Percentiles rank a stretch among this genome's conserved stretches.
Evolutionary conservation across 768 basidiomycete genomes (phyloP).

Genomic region (Sarcodon aspratus): DNA sequence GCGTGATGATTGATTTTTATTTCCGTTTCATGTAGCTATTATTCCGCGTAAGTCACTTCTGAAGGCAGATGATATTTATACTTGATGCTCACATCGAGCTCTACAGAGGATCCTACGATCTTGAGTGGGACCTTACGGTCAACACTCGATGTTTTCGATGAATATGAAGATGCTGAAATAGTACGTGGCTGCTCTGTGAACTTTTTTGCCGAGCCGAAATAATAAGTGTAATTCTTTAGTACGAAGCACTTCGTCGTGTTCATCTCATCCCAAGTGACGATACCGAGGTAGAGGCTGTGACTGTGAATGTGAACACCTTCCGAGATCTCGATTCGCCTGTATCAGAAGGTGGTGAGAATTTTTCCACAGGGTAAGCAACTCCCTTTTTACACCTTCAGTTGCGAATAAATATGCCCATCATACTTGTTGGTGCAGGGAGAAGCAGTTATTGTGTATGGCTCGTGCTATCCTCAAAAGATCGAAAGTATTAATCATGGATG

Average conservation of each 20-base stretch:
- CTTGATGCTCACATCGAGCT: neutral
- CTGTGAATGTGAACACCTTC: slow-evolving; percentile 66
- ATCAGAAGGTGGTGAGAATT: slow-evolving; percentile 84
- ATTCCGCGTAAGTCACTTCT: slow-evolving; percentile 47
- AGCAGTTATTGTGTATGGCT: slow-evolving; percentile 85
- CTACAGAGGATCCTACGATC: slow-evolving; percentile 79
- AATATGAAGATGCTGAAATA: slow-evolving; percentile 78
- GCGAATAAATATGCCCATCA: slow-evolving; percentile 6
- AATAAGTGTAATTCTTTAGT: slow-evolving; percentile 28
- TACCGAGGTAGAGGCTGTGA: slow-evolving; percentile 28
- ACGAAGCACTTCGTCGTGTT: slow-evolving; percentile 74
- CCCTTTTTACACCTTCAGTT: neutral
- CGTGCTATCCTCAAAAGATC: slow-evolving; percentile 73
- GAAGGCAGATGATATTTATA: slow-evolving; percentile 14
- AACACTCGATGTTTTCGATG: slow-evolving; percentile 76
- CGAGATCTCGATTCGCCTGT: slow-evolving; percentile 63
- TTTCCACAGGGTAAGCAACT: slow-evolving; percentile 59
- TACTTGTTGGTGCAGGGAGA: slow-evolving; percentile 35
- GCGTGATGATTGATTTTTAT: slow-evolving; percentile 26
- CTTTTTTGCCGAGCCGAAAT: slow-evolving; percentile 1
- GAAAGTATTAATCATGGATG: slow-evolving; percentile 77
- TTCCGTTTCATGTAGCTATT: slow-evolving; percentile 50
- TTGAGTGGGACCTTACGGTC: slow-evolving; percentile 74
- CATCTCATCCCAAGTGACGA: slow-evolving; percentile 60
- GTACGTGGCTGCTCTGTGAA: slow-evolving; percentile 25